A percentile compares a stretch with the other conserved stretches of the same genome.
These are phyloP conservation scores for Thermothielavioides terrestris DNA, from an alignment of 495 filamentous ascomycete genomes.

Conservation along the genomic window DNA sequence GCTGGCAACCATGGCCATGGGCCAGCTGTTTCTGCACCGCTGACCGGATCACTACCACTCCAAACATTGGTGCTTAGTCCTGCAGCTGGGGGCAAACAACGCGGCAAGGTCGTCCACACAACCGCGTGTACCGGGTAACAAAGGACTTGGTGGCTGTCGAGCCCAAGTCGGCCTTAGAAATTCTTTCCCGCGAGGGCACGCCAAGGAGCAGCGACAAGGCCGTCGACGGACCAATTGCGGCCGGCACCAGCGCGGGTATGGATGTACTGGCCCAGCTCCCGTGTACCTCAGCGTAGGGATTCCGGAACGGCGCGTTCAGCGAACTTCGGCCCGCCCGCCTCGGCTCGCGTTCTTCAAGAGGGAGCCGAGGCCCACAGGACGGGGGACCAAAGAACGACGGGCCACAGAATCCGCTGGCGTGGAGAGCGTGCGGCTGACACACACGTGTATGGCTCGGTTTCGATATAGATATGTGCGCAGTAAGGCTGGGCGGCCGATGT, in stretches of 20 bases:
- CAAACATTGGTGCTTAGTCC: background rate
- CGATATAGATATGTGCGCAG: no score
- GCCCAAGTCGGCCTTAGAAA: background rate
- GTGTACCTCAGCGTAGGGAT: no score
- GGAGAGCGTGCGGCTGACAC: background rate
- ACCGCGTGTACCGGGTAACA: background rate
- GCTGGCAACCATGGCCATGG: background rate
- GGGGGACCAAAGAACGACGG: no score
- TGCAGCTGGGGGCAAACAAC: conserved; percentile 7
- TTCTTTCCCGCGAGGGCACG: no score
- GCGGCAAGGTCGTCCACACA: background rate
- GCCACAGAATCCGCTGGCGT: background rate
- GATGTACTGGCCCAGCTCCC: background rate
- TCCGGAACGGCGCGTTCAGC: background rate
- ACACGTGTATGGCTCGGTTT: background rate
- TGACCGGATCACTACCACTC: background rate
- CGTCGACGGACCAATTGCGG: background rate
- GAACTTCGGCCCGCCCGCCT: conserved; percentile 8
- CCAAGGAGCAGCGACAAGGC: background rate
- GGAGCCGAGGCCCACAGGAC: no score
- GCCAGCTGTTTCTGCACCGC: conserved; percentile 1
- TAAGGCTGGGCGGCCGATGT: background rate
- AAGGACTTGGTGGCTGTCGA: background rate
- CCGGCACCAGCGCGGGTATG: background rate
- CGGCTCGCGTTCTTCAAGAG: background rate